A percentile compares a stretch with the other conserved stretches of the same genome.
Conservation (phyloP, 768 basidiomycete species). For the Pulveroboletus frians region DNA sequence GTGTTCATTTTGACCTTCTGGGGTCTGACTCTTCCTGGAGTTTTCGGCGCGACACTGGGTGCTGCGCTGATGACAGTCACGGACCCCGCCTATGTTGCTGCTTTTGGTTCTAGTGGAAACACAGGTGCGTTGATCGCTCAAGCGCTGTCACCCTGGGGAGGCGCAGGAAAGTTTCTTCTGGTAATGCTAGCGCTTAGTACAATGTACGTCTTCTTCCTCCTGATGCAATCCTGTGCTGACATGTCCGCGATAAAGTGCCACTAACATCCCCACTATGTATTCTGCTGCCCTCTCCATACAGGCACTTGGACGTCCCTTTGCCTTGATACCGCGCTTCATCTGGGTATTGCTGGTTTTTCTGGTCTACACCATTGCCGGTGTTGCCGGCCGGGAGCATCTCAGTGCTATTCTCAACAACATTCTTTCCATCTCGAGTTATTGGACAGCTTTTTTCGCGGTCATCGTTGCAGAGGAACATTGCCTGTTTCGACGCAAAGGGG, state of each 20-base stretch:
- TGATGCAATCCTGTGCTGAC: background rate
- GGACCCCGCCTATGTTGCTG: constrained; percentile 34
- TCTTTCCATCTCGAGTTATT: constrained; percentile 40
- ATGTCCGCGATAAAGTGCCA: constrained; percentile 20
- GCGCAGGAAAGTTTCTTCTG: constrained; percentile 38
- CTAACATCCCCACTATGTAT: constrained; percentile 42
- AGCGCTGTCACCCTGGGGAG: constrained; percentile 41
- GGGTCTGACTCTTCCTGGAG: constrained; percentile 45
- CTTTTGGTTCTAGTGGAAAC: constrained; percentile 35
- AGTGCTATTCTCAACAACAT: constrained; percentile 40
- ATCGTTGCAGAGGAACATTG: constrained; percentile 44
- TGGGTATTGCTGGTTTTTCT: constrained; percentile 41
- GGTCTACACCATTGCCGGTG: constrained; percentile 36
- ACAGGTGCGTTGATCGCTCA: constrained; percentile 44
- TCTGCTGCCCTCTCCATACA: constrained; percentile 45
- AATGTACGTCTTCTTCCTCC: constrained; percentile 27
- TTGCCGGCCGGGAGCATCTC: constrained; percentile 42
- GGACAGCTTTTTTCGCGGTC: constrained; percentile 44
- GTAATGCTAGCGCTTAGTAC: constrained; percentile 39
- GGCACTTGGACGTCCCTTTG: constrained; percentile 39
- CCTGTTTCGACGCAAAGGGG: constrained; percentile 37
- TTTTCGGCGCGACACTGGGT: constrained; percentile 35
- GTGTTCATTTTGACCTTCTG: constrained; percentile 48
- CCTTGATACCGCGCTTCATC: constrained; percentile 40
- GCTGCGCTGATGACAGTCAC: constrained; percentile 41